Base-by-base conservation (phyloP, 2,329 filamentous ascomycete species). In the Xylaria sp. region DNA sequence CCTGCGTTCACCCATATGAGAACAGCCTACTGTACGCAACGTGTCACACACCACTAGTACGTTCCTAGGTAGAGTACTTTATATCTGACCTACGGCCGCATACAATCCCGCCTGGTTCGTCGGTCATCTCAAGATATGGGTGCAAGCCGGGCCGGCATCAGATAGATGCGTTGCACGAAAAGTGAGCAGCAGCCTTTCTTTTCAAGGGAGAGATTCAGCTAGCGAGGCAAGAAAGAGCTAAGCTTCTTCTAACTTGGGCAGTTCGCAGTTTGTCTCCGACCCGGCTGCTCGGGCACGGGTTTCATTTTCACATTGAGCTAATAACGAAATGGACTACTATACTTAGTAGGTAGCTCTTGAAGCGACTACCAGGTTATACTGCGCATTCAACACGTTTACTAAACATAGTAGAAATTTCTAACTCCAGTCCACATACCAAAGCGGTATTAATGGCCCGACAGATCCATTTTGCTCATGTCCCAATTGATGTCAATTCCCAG, bases 71-170 rank as follows among this genome's bases (percentile, higher is more conserved):
- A 23, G 20, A 23, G 46, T 25, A 50, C n/a, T 50, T 50, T 50
- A 25, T 9, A 37, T n/a, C 44, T 28, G 13, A 31, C 57, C 55
- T 50, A 60, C 39, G 37, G 28, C 41, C 44, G 50, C 46, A 59
- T 41, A 59, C 23, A 39, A 23, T 23, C 56, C 44, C 20, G 18
- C 57, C 41, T 37, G 23, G 39, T 63, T 66, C 48, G 46, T 69
- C 54, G 59, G 64, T 52, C 67, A 69, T 67, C 59, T 63, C 20
- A 56, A 69, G 63, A 34, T 39, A 66, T 63, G 60, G 58, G 50
- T 64, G 44, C 64, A 67, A 55, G 37, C 23, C 51, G 58, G 63
- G 55, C 64, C 64, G 55, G 64, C 64, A 61, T 67, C 41, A 67
- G 54, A 56, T 69, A 67, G 54, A 56, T 69, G 15, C 41, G 64